Percentiles rank a stretch among this genome's conserved stretches.
These are phyloP conservation scores for Calonectria pseudoreteaudii DNA, from an alignment of 2,329 filamentous ascomycete species.

Conservation along the genomic window DNA sequence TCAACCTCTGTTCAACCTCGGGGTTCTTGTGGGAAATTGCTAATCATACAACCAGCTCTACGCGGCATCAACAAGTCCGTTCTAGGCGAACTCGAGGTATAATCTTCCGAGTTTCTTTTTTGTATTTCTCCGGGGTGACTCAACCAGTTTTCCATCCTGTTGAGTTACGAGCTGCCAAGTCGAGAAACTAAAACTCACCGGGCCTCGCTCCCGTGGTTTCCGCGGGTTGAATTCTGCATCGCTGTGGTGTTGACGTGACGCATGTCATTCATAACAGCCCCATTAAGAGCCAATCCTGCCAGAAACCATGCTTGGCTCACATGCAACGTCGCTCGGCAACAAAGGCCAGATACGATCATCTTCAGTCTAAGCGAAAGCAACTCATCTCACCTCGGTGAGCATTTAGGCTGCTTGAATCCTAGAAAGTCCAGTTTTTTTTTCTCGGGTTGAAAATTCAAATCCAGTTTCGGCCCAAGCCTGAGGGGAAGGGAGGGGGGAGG, in stretches of 20 bases:
- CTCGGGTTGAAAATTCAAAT: not conserved
- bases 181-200: not conserved
- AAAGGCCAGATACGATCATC: not conserved
- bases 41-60: not conserved
- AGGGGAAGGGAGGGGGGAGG: not conserved
- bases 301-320: not conserved
- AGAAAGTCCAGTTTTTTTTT: not conserved
- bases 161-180: not conserved
- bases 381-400: conserved; percentile 4
- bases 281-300: not conserved
- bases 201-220: not conserved
- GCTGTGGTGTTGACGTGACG: conserved; percentile 2
- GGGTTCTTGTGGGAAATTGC: not conserved
- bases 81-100: not conserved
- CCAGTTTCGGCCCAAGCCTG: not conserved
- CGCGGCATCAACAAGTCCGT: not conserved
- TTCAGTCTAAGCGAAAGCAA: conserved; percentile 6
- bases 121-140: not conserved
- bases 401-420: not conserved
- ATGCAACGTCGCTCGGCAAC: conserved; percentile 9
- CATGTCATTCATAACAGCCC: not conserved
- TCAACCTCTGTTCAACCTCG: not conserved
- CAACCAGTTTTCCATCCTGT: not conserved
- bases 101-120: not conserved
- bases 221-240: not conserved